A percentile compares a stretch with the other conserved stretches of the same genome.
Evolutionary conservation across 371 early-diverging fungal species (phyloP).

Genomic region (Rhizoclosmatium hyalinum): DNA sequence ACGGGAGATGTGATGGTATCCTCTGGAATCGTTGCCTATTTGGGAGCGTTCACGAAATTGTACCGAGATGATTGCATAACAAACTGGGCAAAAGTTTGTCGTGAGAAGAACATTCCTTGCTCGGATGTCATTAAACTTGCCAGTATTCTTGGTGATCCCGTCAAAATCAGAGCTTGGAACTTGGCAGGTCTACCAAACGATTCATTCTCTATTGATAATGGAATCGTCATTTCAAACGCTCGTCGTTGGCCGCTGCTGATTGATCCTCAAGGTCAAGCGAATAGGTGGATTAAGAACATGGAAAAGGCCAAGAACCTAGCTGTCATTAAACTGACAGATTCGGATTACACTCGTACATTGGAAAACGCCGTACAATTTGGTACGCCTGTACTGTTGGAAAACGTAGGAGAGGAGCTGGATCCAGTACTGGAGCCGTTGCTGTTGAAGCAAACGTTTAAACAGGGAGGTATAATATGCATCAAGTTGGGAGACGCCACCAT

Average conservation of each 20-base stretch:
- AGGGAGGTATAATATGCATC: conserved; percentile 62
- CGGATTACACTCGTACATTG: conserved; percentile 58
- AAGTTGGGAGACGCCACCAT: conserved; percentile 59
- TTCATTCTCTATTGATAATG: conserved; percentile 62
- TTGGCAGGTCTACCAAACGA: conserved; percentile 62
- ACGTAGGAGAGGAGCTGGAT: conserved; percentile 60
- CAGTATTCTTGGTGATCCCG: conserved; percentile 56
- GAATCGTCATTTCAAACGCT: conserved; percentile 56
- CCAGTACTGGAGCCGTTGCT: conserved; percentile 62
- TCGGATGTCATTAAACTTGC: conserved; percentile 53
- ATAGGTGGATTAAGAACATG: conserved; percentile 64
- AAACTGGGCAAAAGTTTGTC: conserved; percentile 51
- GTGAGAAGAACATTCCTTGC: conserved; percentile 54
- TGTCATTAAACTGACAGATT: conserved; percentile 58
- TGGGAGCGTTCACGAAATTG: conserved; percentile 61
- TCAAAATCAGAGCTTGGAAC: conserved; percentile 57
- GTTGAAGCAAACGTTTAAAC: conserved; percentile 63
- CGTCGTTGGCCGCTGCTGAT: conserved; percentile 63
- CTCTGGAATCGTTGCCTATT: conserved; percentile 59
- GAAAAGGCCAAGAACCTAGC: conserved; percentile 56
- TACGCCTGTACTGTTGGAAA: conserved; percentile 60
- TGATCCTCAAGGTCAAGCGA: conserved; percentile 66
- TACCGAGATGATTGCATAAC: conserved; percentile 57
- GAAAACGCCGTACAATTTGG: conserved; percentile 66
- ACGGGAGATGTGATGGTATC: conserved; percentile 62